These are phyloP conservation scores for Fistulifera pelliculosa DNA, from an alignment of 108 stramenopile species.

Conservation along the genomic window DNA sequence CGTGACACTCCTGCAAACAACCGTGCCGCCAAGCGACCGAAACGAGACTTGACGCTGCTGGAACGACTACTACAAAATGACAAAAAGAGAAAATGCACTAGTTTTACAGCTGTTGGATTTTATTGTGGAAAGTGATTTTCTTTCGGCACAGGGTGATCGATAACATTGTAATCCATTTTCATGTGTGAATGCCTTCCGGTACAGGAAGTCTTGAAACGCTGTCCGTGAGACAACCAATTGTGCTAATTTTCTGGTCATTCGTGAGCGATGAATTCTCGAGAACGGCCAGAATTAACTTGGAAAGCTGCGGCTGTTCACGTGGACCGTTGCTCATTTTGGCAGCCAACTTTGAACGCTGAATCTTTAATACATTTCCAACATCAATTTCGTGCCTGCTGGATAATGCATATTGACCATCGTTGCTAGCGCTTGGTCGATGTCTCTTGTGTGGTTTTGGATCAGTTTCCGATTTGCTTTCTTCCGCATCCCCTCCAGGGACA, in stretches of 20 bases:
- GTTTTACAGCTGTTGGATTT: constrained; percentile 67
- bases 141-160: neutral
- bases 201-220: constrained; percentile 29
- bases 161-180: no score
- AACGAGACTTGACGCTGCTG: constrained; percentile 29
- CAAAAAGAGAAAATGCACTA: constrained; percentile 51
- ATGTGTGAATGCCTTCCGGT: no score
- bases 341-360: constrained; percentile 4
- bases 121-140: constrained; percentile 61
- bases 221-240: constrained; percentile 77
- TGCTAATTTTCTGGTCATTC: constrained; percentile 56
- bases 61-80: constrained; percentile 61
- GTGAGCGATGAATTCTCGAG: constrained; percentile 61
- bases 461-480: no score
- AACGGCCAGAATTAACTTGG: constrained; percentile 74
- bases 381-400: neutral
- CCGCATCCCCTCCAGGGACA: constrained; percentile 10
- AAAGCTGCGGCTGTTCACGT: constrained; percentile 41
- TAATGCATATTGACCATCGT: neutral
- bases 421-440: neutral
- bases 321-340: constrained; percentile 24
- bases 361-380: neutral
- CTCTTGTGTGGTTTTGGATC: neutral
- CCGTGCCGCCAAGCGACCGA: constrained; percentile 11
- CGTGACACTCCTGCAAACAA: neutral